phyloP scores from a whole-genome alignment of 2,329 filamentous ascomycete species.

The Moelleriella libera region DNA sequence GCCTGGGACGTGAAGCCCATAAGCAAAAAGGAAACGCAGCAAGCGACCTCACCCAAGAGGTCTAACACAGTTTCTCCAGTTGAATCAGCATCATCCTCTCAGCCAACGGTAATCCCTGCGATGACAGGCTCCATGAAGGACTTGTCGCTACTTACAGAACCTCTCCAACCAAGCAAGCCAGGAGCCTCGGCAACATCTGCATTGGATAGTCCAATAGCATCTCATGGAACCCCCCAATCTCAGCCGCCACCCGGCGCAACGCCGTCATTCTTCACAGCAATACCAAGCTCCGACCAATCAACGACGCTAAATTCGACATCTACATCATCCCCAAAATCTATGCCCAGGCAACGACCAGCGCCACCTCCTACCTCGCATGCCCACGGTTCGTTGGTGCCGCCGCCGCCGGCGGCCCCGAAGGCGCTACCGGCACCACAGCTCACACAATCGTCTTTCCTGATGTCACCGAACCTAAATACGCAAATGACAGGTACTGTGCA shows the following conservation, averaged over 20 bases:
- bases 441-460: conserved; percentile 59
- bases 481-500: conserved; percentile 65
- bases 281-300: conserved; percentile 26
- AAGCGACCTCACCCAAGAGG: conserved; percentile 15
- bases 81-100: conserved; percentile 4
- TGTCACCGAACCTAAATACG: conserved; percentile 61
- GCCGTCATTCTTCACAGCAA: conserved; percentile 40
- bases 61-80: conserved; percentile 6
- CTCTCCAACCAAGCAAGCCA: conserved; percentile 35
- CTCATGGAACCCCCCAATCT: conserved; percentile 17
- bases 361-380: conserved; percentile 49
- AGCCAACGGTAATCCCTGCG: conserved; percentile 8
- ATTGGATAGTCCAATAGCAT: conserved; percentile 4
- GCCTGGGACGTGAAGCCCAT: conserved; percentile 82
- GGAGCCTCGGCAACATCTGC: conserved; percentile 14
- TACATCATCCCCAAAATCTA: conserved; percentile 12
- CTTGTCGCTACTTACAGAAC: conserved; percentile 36
- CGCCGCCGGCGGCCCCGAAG: conserved; percentile 47
- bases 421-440: conserved; percentile 81
- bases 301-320: conserved; percentile 4
- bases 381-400: conserved; percentile 58
- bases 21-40: conserved; percentile 32
- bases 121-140: conserved; percentile 46
- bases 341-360: conserved; percentile 51
- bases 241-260: conserved; percentile 39